Evolutionary conservation across 1,284 basidiomycete genomes (phyloP).

Genomic region (Xanthoconium separans): DNA sequence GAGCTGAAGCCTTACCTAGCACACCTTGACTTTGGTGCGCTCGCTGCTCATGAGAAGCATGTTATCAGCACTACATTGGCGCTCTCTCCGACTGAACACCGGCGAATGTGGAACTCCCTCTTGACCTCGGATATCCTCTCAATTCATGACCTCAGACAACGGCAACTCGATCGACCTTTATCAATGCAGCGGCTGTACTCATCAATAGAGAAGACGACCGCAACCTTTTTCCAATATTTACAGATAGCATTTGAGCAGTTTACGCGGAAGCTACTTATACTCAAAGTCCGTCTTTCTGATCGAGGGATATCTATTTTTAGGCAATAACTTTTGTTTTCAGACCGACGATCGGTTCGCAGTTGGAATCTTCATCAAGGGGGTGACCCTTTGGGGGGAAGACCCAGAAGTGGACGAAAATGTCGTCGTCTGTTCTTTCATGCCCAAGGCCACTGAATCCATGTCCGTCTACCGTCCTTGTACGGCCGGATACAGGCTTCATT

Average conservation of each 20-base stretch:
- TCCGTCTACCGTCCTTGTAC: constrained; percentile 52
- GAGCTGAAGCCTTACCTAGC: constrained; percentile 39
- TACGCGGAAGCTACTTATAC: constrained; percentile 53
- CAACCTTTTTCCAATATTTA: constrained; percentile 62
- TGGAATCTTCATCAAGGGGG: constrained; percentile 60
- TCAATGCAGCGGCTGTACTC: constrained; percentile 61
- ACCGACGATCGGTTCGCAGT: constrained; percentile 59
- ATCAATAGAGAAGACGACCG: constrained; percentile 48
- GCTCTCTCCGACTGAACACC: constrained; percentile 39
- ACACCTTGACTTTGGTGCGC: constrained; percentile 55
- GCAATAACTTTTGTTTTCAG: constrained; percentile 31
- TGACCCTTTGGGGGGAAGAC: constrained; percentile 63
- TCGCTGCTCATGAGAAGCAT: constrained; percentile 52
- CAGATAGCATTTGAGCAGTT: constrained; percentile 53
- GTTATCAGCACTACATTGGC: constrained; percentile 43
- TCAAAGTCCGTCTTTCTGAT: constrained; percentile 43
- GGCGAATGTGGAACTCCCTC: constrained; percentile 60
- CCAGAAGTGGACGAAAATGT: constrained; percentile 56
- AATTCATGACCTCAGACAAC: constrained; percentile 47
- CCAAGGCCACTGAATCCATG: constrained; percentile 45
- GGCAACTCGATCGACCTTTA: constrained; percentile 49
- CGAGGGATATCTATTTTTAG: background rate
- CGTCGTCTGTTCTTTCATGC: constrained; percentile 62
- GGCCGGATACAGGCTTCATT: constrained; percentile 53
- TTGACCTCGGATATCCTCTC: constrained; percentile 57